These are phyloP conservation scores for Tolypocladium amazonense DNA, from an alignment of 2,329 filamentous ascomycete species.

Conservation along the genomic window DNA sequence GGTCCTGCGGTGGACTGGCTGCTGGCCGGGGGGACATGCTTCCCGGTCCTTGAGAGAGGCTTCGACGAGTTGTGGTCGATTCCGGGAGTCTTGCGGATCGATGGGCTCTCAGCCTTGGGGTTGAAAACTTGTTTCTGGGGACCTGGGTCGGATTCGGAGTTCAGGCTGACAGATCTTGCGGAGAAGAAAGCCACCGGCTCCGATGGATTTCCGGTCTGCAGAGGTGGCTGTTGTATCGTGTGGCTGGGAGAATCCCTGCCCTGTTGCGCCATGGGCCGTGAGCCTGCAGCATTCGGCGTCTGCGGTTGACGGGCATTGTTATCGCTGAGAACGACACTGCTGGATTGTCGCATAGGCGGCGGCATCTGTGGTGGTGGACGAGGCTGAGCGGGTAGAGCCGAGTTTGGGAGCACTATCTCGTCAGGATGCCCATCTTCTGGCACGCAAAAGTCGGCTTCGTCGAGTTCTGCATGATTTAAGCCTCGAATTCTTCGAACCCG, in stretches of 20 bases:
- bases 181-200: conserved; percentile 58
- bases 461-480: conserved; percentile 48
- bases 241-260: conserved; percentile 10
- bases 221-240: conserved; percentile 16
- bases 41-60: conserved; percentile 50
- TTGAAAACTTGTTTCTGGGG: conserved; percentile 56
- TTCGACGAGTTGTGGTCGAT: conserved; percentile 72
- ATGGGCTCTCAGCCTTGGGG: conserved; percentile 67
- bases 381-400: conserved; percentile 5
- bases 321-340: conserved; percentile 9
- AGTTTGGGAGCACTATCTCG: conserved; percentile 51
- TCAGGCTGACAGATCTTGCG: conserved; percentile 43
- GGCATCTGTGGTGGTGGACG: conserved; percentile 12
- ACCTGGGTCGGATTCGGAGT: conserved; percentile 23
- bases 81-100: conserved; percentile 79
- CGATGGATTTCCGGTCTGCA: conserved; percentile 11
- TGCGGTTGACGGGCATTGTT: conserved; percentile 15
- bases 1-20: conserved; percentile 13
- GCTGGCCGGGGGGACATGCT: conserved; percentile 37
- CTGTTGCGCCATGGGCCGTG: conserved; percentile 10
- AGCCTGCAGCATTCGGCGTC: conserved; percentile 19
- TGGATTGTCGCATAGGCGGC: conserved; percentile 8
- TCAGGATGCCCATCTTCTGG: conserved; percentile 62
- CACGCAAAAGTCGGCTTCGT: conserved; percentile 67
- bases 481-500: conserved; percentile 24